These are phyloP conservation scores for Hyphopichia pseudoburtonii DNA, from an alignment of 1,139 yeast genomes.

Conservation along the genomic window DNA sequence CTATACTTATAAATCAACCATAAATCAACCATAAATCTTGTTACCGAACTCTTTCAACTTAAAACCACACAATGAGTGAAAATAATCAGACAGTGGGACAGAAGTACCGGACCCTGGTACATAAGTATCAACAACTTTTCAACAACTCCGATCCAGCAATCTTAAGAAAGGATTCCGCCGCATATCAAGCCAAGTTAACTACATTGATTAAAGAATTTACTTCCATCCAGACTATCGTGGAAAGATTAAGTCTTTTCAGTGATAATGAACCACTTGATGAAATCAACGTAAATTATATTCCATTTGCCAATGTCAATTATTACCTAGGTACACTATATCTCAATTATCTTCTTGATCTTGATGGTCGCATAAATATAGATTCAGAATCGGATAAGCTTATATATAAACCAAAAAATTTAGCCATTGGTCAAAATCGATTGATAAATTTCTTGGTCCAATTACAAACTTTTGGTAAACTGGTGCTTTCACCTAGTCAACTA, in stretches of 20 bases:
- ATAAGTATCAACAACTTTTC: conserved; percentile 9
- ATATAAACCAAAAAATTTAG: conserved; percentile 40
- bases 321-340: conserved; percentile 44
- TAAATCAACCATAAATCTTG: too few relatives aligned
- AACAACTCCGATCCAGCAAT: conserved; percentile 2
- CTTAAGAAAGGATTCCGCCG: conserved; percentile 25
- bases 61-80: background rate
- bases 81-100: conserved; percentile 1
- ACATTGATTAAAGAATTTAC: conserved; percentile 27
- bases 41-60: background rate
- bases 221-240: conserved; percentile 24
- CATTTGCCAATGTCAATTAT: conserved; percentile 52
- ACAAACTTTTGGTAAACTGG: conserved; percentile 33
- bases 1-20: too few relatives aligned
- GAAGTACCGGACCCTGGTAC: conserved; percentile 15
- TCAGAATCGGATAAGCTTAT: conserved; percentile 4
- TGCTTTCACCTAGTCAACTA: conserved; percentile 40
- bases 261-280: conserved; percentile 61
- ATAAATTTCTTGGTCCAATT: conserved; percentile 44
- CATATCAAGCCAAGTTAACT: conserved; percentile 23
- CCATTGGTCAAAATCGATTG: conserved; percentile 38
- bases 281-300: conserved; percentile 53
- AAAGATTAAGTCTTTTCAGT: conserved; percentile 51
- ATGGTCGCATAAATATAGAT: conserved; percentile 4
- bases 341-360: conserved; percentile 6